Evolutionary conservation across 805 yeast genomes (phyloP).

Genomic region (Sungouiella thailandica): DNA sequence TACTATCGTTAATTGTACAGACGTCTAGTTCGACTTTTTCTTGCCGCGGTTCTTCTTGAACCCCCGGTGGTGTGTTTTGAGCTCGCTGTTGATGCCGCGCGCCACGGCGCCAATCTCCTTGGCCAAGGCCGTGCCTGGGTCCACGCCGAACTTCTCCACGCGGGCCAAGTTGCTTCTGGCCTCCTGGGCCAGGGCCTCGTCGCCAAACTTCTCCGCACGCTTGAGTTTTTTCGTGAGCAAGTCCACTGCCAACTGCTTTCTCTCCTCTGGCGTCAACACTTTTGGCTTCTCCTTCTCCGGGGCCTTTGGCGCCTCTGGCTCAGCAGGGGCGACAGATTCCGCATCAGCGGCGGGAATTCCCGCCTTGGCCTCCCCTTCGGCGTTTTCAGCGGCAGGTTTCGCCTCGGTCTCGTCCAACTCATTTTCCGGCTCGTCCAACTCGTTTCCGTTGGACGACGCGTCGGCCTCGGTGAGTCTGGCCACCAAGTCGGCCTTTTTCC

Average conservation of each 20-base stretch:
- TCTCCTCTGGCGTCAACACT: conserved; percentile 58
- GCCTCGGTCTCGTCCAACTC: conserved; percentile 11
- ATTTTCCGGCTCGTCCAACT: conserved; percentile 3
- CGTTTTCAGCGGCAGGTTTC: conserved; percentile 5
- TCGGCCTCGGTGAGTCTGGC: conserved; percentile 61
- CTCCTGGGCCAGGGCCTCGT: conserved; percentile 48
- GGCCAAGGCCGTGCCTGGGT: conserved; percentile 60
- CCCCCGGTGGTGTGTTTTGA: conserved; percentile 7
- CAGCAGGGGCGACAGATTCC: conserved; percentile 11
- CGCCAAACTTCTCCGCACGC: conserved; percentile 77
- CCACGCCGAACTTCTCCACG: conserved; percentile 82
- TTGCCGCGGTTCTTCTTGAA: conserved; percentile 12
- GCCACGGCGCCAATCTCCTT: conserved; percentile 57
- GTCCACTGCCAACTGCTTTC: conserved; percentile 62
- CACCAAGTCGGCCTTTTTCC: conserved; percentile 76
- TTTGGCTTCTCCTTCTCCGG: conserved; percentile 38
- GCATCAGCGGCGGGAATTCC: conserved; percentile 13
- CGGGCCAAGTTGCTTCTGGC: conserved; percentile 62
- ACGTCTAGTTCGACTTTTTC: conserved; percentile 12
- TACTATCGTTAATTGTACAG: neutral
- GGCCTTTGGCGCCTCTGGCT: conserved; percentile 20
- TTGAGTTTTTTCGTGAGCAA: conserved; percentile 60
- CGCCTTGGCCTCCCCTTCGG: conserved; percentile 14
- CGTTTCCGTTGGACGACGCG: conserved; percentile 7
- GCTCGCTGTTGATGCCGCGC: conserved; percentile 24